Base-by-base conservation (phyloP, 2,329 filamentous ascomycete species). In the Fusarium sp. region DNA sequence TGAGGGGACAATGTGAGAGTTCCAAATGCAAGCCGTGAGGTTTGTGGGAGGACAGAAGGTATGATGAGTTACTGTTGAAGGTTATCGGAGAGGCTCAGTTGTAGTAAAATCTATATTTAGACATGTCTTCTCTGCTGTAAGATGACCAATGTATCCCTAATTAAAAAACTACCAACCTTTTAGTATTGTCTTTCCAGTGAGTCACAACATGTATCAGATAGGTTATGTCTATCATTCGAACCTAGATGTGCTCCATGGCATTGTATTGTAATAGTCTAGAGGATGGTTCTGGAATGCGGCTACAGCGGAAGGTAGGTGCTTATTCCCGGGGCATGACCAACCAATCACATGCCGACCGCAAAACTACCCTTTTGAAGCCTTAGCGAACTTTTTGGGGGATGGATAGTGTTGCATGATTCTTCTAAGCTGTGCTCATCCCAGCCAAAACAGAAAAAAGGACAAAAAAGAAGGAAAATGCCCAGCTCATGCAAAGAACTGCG, bases 401-500 rank as follows among this genome's bases (percentile, higher is more conserved):
- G 54, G 58, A 61, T 30, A 20, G 57, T 25, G n/a, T 41, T 59
- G 25, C 49, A 69, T 71, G 62, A 67, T n/a, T 55, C 66, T n/a
- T 55, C 66, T 59, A 63, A 74, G 72, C 57, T 62, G 48, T 55
- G 40, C 47, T 57, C 23, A 20, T 13, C 61, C 63, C 64, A 58
- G 43, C 55, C 78, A 84, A 79, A n/a, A n/a, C 27, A 30, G 1
- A 35, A n/a, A n/a, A 35, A 35, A 17, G 9, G 17, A 35, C 22
- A n/a, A 35, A 35, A 17, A 35, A n/a, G n/a, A 37, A 35, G 6
- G 2, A n/a, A 37, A 55, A 97, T 98, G 96, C 94, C 95, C 60
- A 94, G 92, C 80, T 97, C 95, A 67, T 99, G 96, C 83, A 93
- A 94, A 88, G 95, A 98, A 81, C 92, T 99, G 78, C 90, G 95